Percentiles rank a stretch among this genome's conserved stretches.
Conservation (phyloP, 2,329 filamentous ascomycete species). For the Talaromyces funiculosus region DNA sequence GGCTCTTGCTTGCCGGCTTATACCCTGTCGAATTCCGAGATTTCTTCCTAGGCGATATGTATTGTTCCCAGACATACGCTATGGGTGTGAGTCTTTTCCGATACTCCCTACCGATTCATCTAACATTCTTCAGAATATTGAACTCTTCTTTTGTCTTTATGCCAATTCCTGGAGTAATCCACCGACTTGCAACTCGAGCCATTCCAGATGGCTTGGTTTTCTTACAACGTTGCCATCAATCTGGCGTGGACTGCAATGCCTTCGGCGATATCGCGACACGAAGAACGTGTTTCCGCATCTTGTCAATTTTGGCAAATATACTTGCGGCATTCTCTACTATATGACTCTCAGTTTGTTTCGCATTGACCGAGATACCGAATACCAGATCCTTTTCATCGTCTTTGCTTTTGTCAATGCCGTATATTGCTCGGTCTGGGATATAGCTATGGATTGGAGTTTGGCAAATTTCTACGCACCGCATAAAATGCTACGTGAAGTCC, state of each 20-base stretch:
- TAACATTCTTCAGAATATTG: conserved; percentile 64
- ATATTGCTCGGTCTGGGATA: conserved; percentile 85
- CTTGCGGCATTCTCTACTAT: conserved; percentile 74
- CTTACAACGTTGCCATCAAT: conserved; percentile 76
- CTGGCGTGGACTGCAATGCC: conserved; percentile 84
- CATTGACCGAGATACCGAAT: conserved; percentile 54
- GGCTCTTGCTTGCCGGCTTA: conserved; percentile 74
- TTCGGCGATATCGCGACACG: conserved; percentile 84
- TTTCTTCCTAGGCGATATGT: conserved; percentile 97
- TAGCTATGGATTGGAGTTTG: conserved; percentile 95
- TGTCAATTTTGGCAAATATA: conserved; percentile 87
- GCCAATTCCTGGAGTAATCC: conserved; percentile 70
- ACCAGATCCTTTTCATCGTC: conserved; percentile 67
- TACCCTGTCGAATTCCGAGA: conserved; percentile 96
- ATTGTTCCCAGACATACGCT: conserved; percentile 88
- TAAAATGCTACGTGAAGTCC: conserved; percentile 65
- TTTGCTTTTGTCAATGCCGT: conserved; percentile 77
- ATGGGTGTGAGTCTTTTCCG: conserved; percentile 61
- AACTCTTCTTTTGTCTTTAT: conserved; percentile 92
- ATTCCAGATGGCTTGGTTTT: conserved; percentile 81
- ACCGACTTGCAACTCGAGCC: conserved; percentile 72
- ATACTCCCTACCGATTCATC: conserved; percentile 18
- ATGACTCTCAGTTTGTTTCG: conserved; percentile 77
- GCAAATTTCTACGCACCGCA: conserved; percentile 67
- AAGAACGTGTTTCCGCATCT: conserved; percentile 85